Evolutionary conservation across 495 filamentous ascomycete genomes (phyloP).

Genomic region (Penicillium goetzii): DNA sequence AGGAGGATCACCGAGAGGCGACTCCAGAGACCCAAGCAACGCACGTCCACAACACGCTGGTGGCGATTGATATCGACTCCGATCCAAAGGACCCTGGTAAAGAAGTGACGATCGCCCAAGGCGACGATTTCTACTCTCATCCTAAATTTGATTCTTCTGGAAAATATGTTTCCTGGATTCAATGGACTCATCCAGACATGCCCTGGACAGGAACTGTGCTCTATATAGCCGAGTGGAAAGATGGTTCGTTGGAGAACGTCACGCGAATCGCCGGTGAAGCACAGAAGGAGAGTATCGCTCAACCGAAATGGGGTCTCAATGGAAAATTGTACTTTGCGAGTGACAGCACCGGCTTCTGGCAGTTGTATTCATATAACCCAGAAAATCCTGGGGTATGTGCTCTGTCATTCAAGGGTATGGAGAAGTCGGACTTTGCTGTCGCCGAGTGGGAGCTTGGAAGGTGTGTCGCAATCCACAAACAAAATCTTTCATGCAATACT

Average conservation of each 20-base stretch:
- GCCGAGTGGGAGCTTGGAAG: conserved; percentile 45
- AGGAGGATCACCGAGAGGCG: conserved; percentile 50
- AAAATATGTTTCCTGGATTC: conserved; percentile 48
- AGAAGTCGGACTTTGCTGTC: conserved; percentile 45
- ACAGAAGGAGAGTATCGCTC: conserved; percentile 40
- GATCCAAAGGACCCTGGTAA: conserved; percentile 15
- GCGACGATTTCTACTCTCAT: conserved; percentile 54
- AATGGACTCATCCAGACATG: conserved; percentile 57
- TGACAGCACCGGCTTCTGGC: conserved; percentile 48
- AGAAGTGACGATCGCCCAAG: conserved; percentile 30
- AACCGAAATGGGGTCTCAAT: conserved; percentile 50
- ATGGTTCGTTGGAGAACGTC: conserved; percentile 27
- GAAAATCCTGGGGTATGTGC: conserved; percentile 6
- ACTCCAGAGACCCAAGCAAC: conserved; percentile 35
- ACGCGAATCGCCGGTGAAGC: conserved; percentile 36
- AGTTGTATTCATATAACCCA: conserved; percentile 39
- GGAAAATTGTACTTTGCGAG: conserved; percentile 48
- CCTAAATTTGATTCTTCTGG: conserved; percentile 52
- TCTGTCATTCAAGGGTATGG: conserved; percentile 34
- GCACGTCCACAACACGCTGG: conserved; percentile 31
- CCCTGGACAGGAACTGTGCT: conserved; percentile 52
- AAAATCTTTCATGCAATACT: neutral
- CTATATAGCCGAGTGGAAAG: conserved; percentile 40
- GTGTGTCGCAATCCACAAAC: conserved; percentile 21
- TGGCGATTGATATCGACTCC: conserved; percentile 28